phyloP scores from a whole-genome alignment of 352 stramenopile genomes.

The Globisporangium echinulatum region DNA sequence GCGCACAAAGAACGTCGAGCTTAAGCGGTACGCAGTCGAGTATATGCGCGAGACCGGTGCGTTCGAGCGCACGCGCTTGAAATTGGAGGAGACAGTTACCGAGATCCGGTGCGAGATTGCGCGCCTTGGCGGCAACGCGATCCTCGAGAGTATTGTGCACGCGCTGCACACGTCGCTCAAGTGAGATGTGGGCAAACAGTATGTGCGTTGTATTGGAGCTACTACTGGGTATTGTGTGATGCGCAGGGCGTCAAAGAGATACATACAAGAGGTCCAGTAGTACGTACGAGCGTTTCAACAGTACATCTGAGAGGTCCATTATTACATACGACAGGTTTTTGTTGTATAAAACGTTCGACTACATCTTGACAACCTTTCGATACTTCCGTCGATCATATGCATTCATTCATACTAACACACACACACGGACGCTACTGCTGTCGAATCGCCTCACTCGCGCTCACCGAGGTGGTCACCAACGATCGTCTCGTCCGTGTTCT shows the following conservation, averaged over 20 bases:
- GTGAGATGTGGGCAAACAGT: constrained; percentile 3
- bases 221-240: too few relatives aligned
- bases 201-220: too few relatives aligned
- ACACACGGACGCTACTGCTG: too few relatives aligned
- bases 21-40: constrained; percentile 93
- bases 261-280: too few relatives aligned
- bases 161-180: constrained; percentile 49
- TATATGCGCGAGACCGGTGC: constrained; percentile 71
- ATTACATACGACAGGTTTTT: too few relatives aligned
- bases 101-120: constrained; percentile 45
- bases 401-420: too few relatives aligned
- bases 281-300: too few relatives aligned
- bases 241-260: too few relatives aligned
- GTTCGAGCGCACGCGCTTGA: constrained; percentile 45
- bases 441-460: not conserved
- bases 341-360: too few relatives aligned
- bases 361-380: too few relatives aligned
- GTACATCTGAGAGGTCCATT: too few relatives aligned
- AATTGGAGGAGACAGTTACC: constrained; percentile 40
- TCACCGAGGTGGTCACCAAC: not conserved
- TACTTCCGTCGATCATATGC: too few relatives aligned
- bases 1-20: constrained; percentile 90
- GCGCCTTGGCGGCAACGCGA: constrained; percentile 45
- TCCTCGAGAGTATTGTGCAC: constrained; percentile 51
- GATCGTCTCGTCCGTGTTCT: not conserved